Base-by-base conservation (phyloP, 768 basidiomycete species). In the Suillus clintonianus region DNA sequence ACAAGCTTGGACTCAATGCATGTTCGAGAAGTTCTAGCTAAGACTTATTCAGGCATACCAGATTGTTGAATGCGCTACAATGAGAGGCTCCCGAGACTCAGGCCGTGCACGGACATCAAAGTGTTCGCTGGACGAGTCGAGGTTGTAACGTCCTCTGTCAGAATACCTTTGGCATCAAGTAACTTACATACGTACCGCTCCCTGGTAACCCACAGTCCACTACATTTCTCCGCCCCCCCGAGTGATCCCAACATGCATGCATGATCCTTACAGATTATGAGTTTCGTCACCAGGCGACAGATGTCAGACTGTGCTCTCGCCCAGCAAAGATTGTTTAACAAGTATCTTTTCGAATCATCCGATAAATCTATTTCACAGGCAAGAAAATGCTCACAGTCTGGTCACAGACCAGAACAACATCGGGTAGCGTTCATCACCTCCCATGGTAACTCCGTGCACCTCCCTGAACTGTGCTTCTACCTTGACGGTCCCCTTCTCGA, bases 401-500 rank as follows among this genome's bases (percentile, higher is more conserved):
- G 24, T 48, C 24, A 48, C 48, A 27, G 48, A 48, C 48, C 48
- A 48, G 48, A 8, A 15, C 48, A 48, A 17, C 15, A 48, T 0
- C 14, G 48, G 48, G 24, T 48, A 48, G 24, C 24, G 48, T 24
- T 15, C 48, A 27, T 9, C 48, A 14, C 24, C 47, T 48, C 22
- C 47, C 14, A 2, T n/a, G 27, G 27, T 4, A 48, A 22, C 47
- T 15, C 15, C 48, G 15, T 14, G 15, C 15, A 27, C 0, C 14
- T 48, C 48, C 17, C 4, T 39, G 37, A 56, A 39, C 22, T 56
- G 37, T 19, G 37, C 55, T 2, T 68, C 67, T 2, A 76, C 72
- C 59, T 70, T 60, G 27, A 79, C 76, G 56, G 65, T 64, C 42
- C 78, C 81, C 70, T 74, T 67, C 66, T 64, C 43, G 30, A 82